Percentiles rank a stretch among this genome's conserved stretches.
Conservation (phyloP, 805 yeast species). For the Suhomyces sp. region DNA sequence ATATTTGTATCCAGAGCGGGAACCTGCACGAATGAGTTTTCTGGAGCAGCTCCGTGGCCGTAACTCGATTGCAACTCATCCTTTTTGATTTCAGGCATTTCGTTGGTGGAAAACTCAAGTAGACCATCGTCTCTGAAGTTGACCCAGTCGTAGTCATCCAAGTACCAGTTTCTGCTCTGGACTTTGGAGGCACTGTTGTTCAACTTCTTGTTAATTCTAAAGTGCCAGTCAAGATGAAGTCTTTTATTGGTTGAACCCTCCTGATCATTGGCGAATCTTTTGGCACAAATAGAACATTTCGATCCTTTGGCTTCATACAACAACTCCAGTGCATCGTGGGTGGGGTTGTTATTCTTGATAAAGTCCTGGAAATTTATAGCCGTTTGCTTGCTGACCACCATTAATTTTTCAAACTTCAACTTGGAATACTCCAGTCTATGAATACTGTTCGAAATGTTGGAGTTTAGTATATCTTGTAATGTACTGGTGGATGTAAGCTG, state of each 20-base stretch:
- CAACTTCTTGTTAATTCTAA: conserved; percentile 79
- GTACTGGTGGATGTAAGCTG: conserved; percentile 18
- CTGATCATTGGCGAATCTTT: conserved; percentile 64
- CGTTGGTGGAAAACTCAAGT: conserved; percentile 31
- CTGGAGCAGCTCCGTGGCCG: neutral
- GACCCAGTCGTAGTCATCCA: conserved; percentile 70
- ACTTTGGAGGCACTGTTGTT: conserved; percentile 33
- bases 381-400: conserved; percentile 20
- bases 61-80: neutral
- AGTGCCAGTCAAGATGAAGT: conserved; percentile 93
- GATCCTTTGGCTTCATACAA: conserved; percentile 63
- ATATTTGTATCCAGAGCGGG: conserved; percentile 25
- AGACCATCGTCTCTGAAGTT: conserved; percentile 64
- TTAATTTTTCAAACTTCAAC: conserved; percentile 29
- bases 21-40: conserved; percentile 11
- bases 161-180: conserved; percentile 80
- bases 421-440: conserved; percentile 34
- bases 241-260: conserved; percentile 54
- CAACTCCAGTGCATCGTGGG: conserved; percentile 28
- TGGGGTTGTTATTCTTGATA: conserved; percentile 34
- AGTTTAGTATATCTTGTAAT: conserved; percentile 22
- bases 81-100: conserved; percentile 1
- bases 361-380: conserved; percentile 31
- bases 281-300: conserved; percentile 89
- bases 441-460: conserved; percentile 14